These are phyloP conservation scores for Lentinus brumalis DNA, from an alignment of 768 basidiomycete species.

Conservation along the genomic window DNA sequence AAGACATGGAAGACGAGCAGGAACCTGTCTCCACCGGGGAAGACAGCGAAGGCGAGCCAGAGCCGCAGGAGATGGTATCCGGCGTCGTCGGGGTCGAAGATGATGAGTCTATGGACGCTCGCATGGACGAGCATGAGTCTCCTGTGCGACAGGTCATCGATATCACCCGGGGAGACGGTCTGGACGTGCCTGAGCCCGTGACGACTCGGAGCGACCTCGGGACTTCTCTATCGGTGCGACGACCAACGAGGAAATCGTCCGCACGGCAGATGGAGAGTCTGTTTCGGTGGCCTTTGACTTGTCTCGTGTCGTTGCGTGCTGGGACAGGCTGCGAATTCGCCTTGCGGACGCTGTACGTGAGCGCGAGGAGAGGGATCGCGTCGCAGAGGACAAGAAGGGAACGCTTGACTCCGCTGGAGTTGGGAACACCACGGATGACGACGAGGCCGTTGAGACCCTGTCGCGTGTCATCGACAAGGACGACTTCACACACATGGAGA, in stretches of 20 bases:
- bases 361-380: constrained; percentile 9
- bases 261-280: constrained; percentile 10
- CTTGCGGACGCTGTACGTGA: constrained; percentile 1
- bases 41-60: neutral
- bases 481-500: constrained; percentile 83
- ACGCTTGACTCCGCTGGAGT: constrained; percentile 22
- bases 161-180: neutral
- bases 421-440: constrained; percentile 48
- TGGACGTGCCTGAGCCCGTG: neutral
- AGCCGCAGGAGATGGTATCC: constrained; percentile 17
- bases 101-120: constrained; percentile 19
- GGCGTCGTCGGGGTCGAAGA: constrained; percentile 21
- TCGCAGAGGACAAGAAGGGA: neutral
- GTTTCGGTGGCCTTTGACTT: constrained; percentile 12
- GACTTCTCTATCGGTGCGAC: neutral
- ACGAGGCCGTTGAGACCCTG: constrained; percentile 64
- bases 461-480: constrained; percentile 83
- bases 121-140: constrained; percentile 9
- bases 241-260: constrained; percentile 17
- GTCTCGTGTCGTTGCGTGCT: constrained; percentile 3
- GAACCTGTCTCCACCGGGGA: too few species aligned
- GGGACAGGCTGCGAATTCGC: constrained; percentile 12
- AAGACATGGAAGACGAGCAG: neutral
- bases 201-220: neutral
- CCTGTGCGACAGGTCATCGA: constrained; percentile 1